These are phyloP conservation scores for Monosporozyma servazzii DNA, from an alignment of 805 yeast genomes.

Conservation along the genomic window DNA sequence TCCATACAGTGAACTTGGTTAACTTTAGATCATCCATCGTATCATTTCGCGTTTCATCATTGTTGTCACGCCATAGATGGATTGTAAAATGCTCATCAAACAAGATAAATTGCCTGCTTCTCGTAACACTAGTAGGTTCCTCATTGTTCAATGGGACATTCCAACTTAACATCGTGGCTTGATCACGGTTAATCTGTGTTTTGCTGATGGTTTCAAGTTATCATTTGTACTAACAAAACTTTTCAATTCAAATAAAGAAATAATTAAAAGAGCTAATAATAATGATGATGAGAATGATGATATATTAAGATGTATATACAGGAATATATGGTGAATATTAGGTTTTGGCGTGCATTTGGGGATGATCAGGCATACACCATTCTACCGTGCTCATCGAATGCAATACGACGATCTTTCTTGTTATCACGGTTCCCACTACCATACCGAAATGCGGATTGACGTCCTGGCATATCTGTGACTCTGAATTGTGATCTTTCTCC, in stretches of 20 bases:
- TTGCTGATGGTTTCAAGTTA: too few relatives aligned
- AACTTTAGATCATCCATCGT: neutral
- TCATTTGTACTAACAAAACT: too few relatives aligned
- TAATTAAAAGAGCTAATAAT: too few relatives aligned
- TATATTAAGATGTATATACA: neutral
- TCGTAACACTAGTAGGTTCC: conserved; percentile 2
- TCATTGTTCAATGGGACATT: neutral
- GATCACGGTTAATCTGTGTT: neutral
- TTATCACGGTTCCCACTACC: conserved; percentile 86
- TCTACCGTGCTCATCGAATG: conserved; percentile 59
- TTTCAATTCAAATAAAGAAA: neutral
- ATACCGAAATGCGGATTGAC: conserved; percentile 82
- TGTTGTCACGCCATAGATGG: neutral
- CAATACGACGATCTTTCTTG: conserved; percentile 71
- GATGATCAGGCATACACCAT: conserved; percentile 28
- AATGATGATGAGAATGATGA: too few relatives aligned
- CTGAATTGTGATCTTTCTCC: conserved; percentile 68
- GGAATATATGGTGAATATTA: neutral
- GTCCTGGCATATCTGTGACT: conserved; percentile 71
- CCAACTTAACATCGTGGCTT: neutral
- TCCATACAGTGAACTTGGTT: conserved; percentile 15
- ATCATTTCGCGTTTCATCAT: neutral
- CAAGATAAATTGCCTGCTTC: conserved; percentile 18
- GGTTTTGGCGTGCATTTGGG: too few relatives aligned
- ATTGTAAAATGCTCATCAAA: conserved; percentile 26